A percentile compares a stretch with the other conserved stretches of the same genome.
These are phyloP conservation scores for Nemania sp. DNA, from an alignment of 2,329 filamentous ascomycete species.

Conservation along the genomic window DNA sequence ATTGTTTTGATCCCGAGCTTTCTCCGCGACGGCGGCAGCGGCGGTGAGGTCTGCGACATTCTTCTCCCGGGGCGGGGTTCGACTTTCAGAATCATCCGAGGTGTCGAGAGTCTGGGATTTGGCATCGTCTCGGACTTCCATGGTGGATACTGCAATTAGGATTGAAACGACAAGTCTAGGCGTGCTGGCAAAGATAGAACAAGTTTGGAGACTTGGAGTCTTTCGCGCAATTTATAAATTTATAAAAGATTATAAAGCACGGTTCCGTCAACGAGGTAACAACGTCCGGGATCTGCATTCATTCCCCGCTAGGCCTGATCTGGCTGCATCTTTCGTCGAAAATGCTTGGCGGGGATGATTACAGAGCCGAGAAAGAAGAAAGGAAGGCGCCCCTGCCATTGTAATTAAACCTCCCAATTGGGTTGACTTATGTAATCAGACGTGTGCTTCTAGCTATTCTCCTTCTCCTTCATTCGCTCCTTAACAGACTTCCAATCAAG, in stretches of 20 bases:
- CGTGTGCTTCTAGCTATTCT: too few species aligned
- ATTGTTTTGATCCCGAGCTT: slow-evolving; percentile 1
- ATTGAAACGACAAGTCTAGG: too few species aligned
- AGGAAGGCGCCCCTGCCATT: too few species aligned
- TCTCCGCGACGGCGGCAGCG: slow-evolving; percentile 1
- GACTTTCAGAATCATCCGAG: neutral
- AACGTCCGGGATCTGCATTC: too few species aligned
- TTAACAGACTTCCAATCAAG: too few species aligned
- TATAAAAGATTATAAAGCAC: too few species aligned
- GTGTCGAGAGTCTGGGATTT: neutral
- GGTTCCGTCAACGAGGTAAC: neutral
- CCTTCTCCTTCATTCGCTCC: too few species aligned
- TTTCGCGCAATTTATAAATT: too few species aligned
- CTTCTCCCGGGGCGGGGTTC: neutral
- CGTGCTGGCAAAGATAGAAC: neutral
- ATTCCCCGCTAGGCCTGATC: slow-evolving; percentile 19
- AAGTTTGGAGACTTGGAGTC: too few species aligned
- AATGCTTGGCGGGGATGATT: slow-evolving; percentile 20
- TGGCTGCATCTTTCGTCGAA: slow-evolving; percentile 27
- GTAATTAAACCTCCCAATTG: too few species aligned
- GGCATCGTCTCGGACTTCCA: neutral
- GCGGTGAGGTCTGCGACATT: neutral
- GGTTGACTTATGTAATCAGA: too few species aligned
- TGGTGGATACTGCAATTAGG: neutral
- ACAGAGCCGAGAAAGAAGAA: neutral